Percentiles rank a stretch among this genome's conserved stretches.
Evolutionary conservation across 2,329 filamentous ascomycete species (phyloP).

Genomic region (Fusarium verrucosum): DNA sequence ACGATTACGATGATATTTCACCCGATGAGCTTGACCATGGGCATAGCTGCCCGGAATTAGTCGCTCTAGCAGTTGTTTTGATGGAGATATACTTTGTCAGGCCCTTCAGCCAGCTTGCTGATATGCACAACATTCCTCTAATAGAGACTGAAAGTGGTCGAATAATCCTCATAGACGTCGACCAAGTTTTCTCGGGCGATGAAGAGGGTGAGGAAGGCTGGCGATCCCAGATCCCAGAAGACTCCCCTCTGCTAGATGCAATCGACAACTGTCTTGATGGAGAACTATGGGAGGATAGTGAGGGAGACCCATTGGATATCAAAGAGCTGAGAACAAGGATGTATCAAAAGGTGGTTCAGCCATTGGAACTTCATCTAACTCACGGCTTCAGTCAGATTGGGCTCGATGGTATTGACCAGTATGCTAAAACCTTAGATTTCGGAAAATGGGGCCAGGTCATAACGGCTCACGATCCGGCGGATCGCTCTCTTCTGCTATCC

Average conservation of each 20-base stretch:
- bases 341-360: not conserved
- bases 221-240: conserved; percentile 3
- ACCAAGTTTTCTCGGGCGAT: conserved; percentile 7
- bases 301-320: not conserved
- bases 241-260: not conserved
- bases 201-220: conserved; percentile 5
- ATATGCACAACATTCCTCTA: not conserved
- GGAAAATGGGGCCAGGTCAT: not conserved
- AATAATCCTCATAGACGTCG: not conserved
- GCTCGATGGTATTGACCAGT: not conserved
- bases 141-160: not conserved
- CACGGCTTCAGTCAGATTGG: not conserved
- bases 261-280: conserved; percentile 13
- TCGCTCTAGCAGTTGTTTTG: conserved; percentile 6
- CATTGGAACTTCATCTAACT: not conserved
- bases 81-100: conserved; percentile 15
- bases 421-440: not conserved
- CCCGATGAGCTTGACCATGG: too few relatives aligned
- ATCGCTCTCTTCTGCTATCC: not conserved
- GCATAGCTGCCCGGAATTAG: not conserved
- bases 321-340: not conserved
- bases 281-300: conserved; percentile 5
- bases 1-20: not conserved
- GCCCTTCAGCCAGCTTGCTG: not conserved
- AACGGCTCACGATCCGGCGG: not conserved